These are phyloP conservation scores for Elsinoe perseae DNA, from an alignment of 2,329 filamentous ascomycete species.

Conservation along the genomic window DNA sequence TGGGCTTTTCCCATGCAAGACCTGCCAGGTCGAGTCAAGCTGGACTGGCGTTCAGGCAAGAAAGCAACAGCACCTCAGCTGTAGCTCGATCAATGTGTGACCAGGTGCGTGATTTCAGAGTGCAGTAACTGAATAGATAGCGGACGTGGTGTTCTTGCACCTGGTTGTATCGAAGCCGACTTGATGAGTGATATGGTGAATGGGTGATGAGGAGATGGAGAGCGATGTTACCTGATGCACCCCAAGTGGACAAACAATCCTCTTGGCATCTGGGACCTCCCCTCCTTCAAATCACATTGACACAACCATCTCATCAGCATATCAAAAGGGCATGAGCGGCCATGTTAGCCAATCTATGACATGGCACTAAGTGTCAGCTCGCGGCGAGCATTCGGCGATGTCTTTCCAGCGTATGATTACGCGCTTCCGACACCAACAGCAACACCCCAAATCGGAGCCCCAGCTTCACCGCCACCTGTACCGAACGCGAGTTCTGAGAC, in stretches of 20 bases:
- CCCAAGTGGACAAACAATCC: background rate
- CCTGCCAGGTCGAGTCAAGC: background rate
- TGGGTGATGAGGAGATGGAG: background rate
- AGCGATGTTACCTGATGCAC: background rate
- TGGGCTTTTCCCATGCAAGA: background rate
- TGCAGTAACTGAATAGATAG: background rate
- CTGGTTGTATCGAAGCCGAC: too few relatives aligned
- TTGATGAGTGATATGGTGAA: background rate
- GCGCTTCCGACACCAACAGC: background rate
- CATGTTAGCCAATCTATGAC: background rate
- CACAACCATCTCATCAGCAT: background rate
- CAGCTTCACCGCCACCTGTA: background rate
- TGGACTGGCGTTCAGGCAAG: background rate
- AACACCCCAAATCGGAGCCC: conserved; percentile 5
- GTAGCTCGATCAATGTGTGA: background rate
- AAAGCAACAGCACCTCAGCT: background rate
- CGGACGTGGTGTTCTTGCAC: too few relatives aligned
- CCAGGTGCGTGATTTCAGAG: background rate
- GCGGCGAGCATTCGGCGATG: conserved; percentile 1
- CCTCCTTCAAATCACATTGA: background rate
- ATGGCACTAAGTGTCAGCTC: background rate
- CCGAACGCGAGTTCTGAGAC: background rate
- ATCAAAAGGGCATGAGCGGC: background rate
- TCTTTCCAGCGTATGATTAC: background rate
- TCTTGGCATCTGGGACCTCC: background rate